These are phyloP conservation scores for Panicum virgatum DNA, from an alignment of 202 grass and related monocot species.

Conservation along the genomic window DNA sequence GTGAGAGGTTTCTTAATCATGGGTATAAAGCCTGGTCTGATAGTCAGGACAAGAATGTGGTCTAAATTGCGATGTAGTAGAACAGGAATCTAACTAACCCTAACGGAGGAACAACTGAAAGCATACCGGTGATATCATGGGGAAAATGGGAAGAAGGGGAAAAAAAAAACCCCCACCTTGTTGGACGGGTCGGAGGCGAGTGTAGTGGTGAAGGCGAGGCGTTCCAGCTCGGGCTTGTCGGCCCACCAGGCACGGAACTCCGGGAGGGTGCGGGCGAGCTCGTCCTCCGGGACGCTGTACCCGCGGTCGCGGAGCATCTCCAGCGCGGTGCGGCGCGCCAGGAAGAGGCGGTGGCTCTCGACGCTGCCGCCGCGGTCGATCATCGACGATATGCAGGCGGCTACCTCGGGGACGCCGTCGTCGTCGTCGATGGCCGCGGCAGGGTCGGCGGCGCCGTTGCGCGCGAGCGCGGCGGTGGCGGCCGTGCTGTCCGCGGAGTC, in stretches of 20 bases:
- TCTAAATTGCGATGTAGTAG: not conserved
- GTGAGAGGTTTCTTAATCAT: not conserved
- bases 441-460: too few species aligned
- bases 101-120: not conserved
- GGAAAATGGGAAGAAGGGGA: not conserved
- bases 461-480: not conserved
- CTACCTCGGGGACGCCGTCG: conserved; percentile 29
- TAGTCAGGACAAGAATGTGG: not conserved
- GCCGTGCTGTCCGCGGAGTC: not conserved
- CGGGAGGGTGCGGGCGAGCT: conserved; percentile 58
- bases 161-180: too few species aligned
- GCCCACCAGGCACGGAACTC: conserved; percentile 82
- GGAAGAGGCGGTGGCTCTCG: conserved; percentile 78
- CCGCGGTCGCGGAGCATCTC: conserved; percentile 96
- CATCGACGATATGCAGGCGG: conserved; percentile 65
- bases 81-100: not conserved
- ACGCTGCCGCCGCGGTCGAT: conserved; percentile 54
- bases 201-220: conserved; percentile 56
- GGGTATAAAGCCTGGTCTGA: not conserved
- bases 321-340: conserved; percentile 76
- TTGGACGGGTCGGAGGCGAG: conserved; percentile 51
- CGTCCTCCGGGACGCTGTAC: conserved; percentile 49
- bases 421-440: too few species aligned
- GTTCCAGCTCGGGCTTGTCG: conserved; percentile 37
- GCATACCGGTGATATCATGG: too few species aligned